These are phyloP conservation scores for Cephalotrichum gorgonifer DNA, from an alignment of 2,329 filamentous ascomycete species.

Conservation along the genomic window DNA sequence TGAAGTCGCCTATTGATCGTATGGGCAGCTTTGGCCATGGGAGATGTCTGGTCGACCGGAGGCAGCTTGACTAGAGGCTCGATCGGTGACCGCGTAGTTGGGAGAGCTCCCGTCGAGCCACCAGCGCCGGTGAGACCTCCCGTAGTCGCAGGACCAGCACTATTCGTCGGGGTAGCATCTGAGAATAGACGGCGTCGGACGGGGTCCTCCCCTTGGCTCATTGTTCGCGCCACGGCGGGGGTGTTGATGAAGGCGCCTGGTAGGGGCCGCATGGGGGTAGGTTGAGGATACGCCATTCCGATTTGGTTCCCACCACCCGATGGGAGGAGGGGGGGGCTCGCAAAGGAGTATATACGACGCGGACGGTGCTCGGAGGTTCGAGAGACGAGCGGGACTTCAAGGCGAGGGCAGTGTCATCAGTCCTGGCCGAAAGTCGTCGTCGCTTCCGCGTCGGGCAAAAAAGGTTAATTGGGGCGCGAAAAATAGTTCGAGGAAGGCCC, in stretches of 20 bases:
- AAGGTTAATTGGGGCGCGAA: background rate
- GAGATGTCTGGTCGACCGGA: slow-evolving; percentile 38
- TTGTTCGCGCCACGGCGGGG: slow-evolving; percentile 49
- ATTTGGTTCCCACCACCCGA: background rate
- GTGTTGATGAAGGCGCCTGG: slow-evolving; percentile 71
- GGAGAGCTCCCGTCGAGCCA: background rate
- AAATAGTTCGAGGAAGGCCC: too few species aligned
- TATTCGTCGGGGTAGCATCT: slow-evolving; percentile 10
- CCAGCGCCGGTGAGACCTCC: background rate
- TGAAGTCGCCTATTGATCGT: slow-evolving; percentile 74
- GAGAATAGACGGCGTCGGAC: slow-evolving; percentile 42
- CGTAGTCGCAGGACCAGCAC: slow-evolving; percentile 10
- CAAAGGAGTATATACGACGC: background rate
- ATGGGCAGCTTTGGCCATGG: slow-evolving; percentile 68
- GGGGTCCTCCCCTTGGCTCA: slow-evolving; percentile 29
- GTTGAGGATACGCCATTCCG: slow-evolving; percentile 43
- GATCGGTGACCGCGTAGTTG: background rate
- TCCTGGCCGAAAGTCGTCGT: background rate
- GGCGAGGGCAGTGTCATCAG: background rate
- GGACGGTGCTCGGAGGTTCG: background rate
- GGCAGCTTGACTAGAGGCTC: slow-evolving; percentile 8
- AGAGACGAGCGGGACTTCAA: background rate
- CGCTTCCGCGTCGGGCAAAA: too few species aligned
- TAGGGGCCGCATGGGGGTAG: slow-evolving; percentile 60
- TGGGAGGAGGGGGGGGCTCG: background rate